These are phyloP conservation scores for Anthracocystis panici-leucophaei DNA, from an alignment of 1,284 basidiomycete genomes.

Conservation along the genomic window DNA sequence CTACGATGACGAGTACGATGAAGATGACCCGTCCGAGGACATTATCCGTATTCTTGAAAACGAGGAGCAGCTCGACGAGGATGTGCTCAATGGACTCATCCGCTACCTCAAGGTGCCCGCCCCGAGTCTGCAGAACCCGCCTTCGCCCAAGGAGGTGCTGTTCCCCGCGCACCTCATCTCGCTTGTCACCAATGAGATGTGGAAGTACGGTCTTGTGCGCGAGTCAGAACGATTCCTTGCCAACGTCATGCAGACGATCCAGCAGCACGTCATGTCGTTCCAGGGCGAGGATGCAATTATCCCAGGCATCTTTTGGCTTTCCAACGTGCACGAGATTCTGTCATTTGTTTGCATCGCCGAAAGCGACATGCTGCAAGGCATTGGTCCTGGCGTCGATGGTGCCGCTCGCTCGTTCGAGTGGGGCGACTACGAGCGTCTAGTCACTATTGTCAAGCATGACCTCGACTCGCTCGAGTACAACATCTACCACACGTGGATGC, in stretches of 20 bases:
- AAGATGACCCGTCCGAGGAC: constrained; percentile 92
- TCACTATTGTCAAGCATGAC: constrained; percentile 98
- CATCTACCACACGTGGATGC: constrained; percentile 99
- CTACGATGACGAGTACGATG: constrained; percentile 58
- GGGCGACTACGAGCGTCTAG: constrained; percentile 95
- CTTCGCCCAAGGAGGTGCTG: constrained; percentile 94
- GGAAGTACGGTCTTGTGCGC: constrained; percentile 97
- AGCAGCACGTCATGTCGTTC: constrained; percentile 95
- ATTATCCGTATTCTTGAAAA: constrained; percentile 95
- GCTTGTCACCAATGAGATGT: constrained; percentile 99
- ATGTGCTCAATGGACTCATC: constrained; percentile 90
- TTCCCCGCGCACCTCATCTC: constrained; percentile 99
- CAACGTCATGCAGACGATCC: constrained; percentile 98
- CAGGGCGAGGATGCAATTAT: constrained; percentile 93
- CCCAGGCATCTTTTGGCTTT: constrained; percentile 98
- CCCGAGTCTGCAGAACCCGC: constrained; percentile 89
- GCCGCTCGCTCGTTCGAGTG: constrained; percentile 93
- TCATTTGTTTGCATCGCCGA: constrained; percentile 99
- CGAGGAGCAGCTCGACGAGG: constrained; percentile 89
- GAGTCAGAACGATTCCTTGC: constrained; percentile 98
- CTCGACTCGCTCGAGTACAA: constrained; percentile 98
- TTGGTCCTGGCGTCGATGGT: constrained; percentile 90
- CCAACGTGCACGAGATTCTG: constrained; percentile 99
- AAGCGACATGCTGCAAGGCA: constrained; percentile 96
- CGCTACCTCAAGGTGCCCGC: constrained; percentile 92